A percentile compares a stretch with the other conserved stretches of the same genome.
phyloP scores from a whole-genome alignment of 2,329 filamentous ascomycete genomes.

The Rhytidhysteron rufulum region DNA sequence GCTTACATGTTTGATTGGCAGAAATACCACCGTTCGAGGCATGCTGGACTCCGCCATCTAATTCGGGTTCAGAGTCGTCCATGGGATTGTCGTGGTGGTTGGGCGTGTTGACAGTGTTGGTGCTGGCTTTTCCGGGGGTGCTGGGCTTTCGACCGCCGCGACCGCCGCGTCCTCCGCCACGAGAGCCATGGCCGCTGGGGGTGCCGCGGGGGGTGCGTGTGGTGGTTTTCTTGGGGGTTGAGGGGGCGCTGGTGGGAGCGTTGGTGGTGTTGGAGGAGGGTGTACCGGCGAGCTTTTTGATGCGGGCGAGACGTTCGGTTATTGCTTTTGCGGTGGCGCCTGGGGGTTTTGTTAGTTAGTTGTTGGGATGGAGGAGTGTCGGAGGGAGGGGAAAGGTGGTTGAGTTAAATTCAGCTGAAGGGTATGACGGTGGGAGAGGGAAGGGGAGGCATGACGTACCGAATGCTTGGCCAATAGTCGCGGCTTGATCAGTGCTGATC shows the following conservation, averaged over 20 bases:
- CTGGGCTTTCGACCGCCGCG: no score
- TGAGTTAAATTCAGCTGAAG: slow-evolving; percentile 1
- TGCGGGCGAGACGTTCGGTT: slow-evolving; percentile 4
- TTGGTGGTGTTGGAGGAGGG: neutral
- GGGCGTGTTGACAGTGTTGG: neutral
- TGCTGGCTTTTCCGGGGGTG: neutral
- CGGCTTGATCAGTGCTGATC: neutral
- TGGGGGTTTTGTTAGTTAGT: neutral
- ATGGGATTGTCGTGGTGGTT: neutral
- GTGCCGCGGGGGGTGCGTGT: neutral
- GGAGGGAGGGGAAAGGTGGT: neutral
- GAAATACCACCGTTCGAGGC: no score
- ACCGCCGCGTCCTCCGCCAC: neutral
- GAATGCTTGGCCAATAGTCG: neutral
- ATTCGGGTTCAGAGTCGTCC: neutral
- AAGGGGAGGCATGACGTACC: neutral
- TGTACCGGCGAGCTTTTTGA: slow-evolving; percentile 1
- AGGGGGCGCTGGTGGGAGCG: neutral
- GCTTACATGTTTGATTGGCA: no score
- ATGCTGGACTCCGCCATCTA: no score
- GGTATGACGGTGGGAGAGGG: slow-evolving; percentile 3
- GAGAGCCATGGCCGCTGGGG: no score
- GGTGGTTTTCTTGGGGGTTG: neutral
- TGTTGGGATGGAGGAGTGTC: neutral
- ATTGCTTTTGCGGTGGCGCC: slow-evolving; percentile 4